Base-by-base conservation (phyloP, 2,329 filamentous ascomycete species). In the Alternaria brassicae region DNA sequence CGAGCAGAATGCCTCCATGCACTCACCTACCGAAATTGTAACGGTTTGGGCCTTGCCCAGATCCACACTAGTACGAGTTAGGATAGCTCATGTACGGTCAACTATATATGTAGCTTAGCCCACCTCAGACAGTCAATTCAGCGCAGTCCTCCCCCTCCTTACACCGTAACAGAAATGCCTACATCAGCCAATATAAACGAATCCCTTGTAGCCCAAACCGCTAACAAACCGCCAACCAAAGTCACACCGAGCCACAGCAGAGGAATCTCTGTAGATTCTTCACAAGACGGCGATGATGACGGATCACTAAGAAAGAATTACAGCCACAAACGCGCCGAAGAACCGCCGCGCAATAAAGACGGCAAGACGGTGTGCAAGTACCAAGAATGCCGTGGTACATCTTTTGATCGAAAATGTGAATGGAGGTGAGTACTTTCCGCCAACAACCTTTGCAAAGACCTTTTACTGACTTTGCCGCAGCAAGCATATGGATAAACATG, bases 401-500 rank as follows among this genome's bases (percentile, higher is more conserved):
- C 85, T 12, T 97, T 97, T 74, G 84, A 86, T 53, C 87, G 93
- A 65, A 94, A 92, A 68, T 97, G 93, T 80, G 93, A 97, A 81
- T 97, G 91, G 92, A 96, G 90, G 92, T 95, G 82, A 86, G 91
- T 85, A 6, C 15, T 23, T 6, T n/a, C 21, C 10, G 13, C 6
- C 13, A 28, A 23, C 51, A n/a, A n/a, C n/a, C n/a, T n/a, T n/a
- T n/a, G n/a, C n/a, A n/a, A n/a, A n/a, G n/a, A n/a, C n/a, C n/a
- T n/a, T n/a, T n/a, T n/a, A 61, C 68, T 73, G 53, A 75, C 56
- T 36, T 32, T 27, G 25, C 4, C 7, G 45, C 51, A 96, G 92
- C 75, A 97, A 98, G 81, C 94, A 98, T 76, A 97, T 97, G 93
- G 94, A 98, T 80, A 97, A 97, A 77, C 94, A 98, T 76, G 93